These are phyloP conservation scores for Salix viminalis DNA, from an alignment of 345 rosid genomes.

Conservation along the genomic window DNA sequence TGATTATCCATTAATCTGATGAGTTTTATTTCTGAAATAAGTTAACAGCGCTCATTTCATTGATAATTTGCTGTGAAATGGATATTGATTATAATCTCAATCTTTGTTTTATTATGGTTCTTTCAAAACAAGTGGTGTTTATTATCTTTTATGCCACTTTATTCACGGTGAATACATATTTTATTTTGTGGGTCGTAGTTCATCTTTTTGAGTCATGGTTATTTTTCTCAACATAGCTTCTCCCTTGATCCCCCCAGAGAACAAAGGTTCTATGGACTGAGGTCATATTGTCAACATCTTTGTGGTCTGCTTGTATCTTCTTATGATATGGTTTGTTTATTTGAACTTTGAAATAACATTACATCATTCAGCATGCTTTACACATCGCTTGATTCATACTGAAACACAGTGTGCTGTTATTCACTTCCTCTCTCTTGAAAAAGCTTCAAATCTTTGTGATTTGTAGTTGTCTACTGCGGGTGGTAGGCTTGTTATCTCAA, in stretches of 20 bases:
- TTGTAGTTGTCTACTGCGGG: conserved; percentile 86
- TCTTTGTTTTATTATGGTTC: not conserved
- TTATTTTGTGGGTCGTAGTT: too few species aligned
- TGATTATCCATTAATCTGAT: not conserved
- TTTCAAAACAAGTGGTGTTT: not conserved
- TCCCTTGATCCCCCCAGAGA: not conserved
- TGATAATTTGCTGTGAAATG: not conserved
- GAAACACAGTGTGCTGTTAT: not conserved
- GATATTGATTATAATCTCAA: not conserved
- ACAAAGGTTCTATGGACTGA: not conserved
- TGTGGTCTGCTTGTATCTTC: conserved; percentile 6
- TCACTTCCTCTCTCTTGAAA: not conserved
- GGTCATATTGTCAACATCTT: not conserved
- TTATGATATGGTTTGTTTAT: not conserved
- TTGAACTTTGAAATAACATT: not conserved
- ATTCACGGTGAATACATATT: not conserved
- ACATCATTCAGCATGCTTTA: not conserved
- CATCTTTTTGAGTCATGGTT: too few species aligned
- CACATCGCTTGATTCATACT: not conserved
- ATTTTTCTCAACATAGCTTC: not conserved
- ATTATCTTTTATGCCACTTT: not conserved
- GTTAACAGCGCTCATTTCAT: not conserved
- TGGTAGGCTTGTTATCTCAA: conserved; percentile 84
- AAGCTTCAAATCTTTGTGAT: conserved; percentile 5
- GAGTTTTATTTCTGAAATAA: not conserved